These are phyloP conservation scores for Proliferodiscus dingleyae DNA, from an alignment of 2,329 filamentous ascomycete genomes.

Conservation along the genomic window DNA sequence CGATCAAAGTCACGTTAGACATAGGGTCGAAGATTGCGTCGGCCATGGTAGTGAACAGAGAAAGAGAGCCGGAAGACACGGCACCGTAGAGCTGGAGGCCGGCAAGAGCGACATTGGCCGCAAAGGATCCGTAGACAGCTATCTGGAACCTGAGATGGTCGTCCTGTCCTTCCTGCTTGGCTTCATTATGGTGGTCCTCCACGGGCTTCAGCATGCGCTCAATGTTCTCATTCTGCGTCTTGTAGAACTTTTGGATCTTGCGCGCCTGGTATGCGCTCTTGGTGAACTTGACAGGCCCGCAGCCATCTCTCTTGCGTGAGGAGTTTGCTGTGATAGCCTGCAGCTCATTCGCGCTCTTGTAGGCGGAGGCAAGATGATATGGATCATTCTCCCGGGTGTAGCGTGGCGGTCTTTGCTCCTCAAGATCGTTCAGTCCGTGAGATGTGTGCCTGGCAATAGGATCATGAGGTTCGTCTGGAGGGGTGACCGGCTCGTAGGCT, in stretches of 20 bases:
- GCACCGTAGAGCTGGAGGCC: slow-evolving; percentile 85
- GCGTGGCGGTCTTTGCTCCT: slow-evolving; percentile 31
- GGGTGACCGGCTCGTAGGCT: slow-evolving; percentile 35
- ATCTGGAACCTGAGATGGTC: slow-evolving; percentile 74
- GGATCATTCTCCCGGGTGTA: slow-evolving; percentile 62
- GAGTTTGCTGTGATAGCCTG: slow-evolving; percentile 74
- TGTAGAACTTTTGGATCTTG: slow-evolving; percentile 73
- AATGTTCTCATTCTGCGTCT: slow-evolving; percentile 88
- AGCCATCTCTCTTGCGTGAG: slow-evolving; percentile 64
- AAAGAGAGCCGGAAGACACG: slow-evolving; percentile 80
- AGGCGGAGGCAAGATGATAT: slow-evolving; percentile 68
- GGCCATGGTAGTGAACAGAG: slow-evolving; percentile 95
- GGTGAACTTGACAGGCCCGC: slow-evolving; percentile 33
- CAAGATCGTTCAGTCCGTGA: slow-evolving; percentile 36
- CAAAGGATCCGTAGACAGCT: slow-evolving; percentile 63
- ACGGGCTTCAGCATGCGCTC: slow-evolving; percentile 87
- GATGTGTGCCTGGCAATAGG: slow-evolving; percentile 25
- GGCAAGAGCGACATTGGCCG: slow-evolving; percentile 74
- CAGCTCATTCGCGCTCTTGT: slow-evolving; percentile 76
- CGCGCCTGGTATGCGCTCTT: slow-evolving; percentile 37
- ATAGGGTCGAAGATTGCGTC: slow-evolving; percentile 91
- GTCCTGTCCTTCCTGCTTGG: slow-evolving; percentile 68
- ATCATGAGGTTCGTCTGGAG: slow-evolving; percentile 24
- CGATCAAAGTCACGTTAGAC: slow-evolving; percentile 80
- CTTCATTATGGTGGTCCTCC: slow-evolving; percentile 80